Conservation (phyloP, 306 rosid genomes). For the Acacia confusa region DNA sequence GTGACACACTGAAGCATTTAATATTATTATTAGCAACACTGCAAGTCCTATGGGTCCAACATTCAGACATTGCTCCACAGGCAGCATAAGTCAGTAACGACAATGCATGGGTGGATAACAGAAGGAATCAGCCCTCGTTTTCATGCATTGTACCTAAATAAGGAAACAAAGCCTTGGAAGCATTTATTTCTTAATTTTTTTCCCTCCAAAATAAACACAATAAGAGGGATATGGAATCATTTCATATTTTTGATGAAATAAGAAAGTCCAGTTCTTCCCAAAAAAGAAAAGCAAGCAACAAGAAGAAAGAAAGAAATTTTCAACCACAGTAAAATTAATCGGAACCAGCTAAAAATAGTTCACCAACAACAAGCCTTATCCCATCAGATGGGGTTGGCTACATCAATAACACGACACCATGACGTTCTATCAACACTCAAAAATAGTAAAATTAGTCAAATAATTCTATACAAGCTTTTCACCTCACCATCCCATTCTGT, state of each 20-base stretch:
- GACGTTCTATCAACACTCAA: no score
- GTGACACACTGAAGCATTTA: not conserved
- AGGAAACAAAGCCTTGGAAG: slow-evolving; percentile 7
- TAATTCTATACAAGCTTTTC: not conserved
- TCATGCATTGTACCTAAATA: not conserved
- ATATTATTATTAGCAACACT: not conserved
- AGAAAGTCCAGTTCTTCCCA: not conserved
- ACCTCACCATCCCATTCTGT: not conserved
- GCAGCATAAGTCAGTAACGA: not conserved
- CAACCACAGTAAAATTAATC: not conserved
- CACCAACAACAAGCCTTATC: no score
- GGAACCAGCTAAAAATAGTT: not conserved
- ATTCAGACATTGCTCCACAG: not conserved
- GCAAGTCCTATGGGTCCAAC: not conserved
- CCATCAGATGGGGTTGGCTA: no score
- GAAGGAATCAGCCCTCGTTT: not conserved
- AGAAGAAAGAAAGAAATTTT: not conserved
- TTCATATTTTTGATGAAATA: not conserved
- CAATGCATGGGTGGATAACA: not conserved
- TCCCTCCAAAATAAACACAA: slow-evolving; percentile 3
- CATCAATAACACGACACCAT: no score
- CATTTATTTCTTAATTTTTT: not conserved
- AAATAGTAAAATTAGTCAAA: not conserved
- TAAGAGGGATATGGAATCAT: not conserved
- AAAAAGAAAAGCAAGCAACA: not conserved